Evolutionary conservation across 176 grass and related monocot genomes (phyloP).

Genomic region (Carex parvula): DNA sequence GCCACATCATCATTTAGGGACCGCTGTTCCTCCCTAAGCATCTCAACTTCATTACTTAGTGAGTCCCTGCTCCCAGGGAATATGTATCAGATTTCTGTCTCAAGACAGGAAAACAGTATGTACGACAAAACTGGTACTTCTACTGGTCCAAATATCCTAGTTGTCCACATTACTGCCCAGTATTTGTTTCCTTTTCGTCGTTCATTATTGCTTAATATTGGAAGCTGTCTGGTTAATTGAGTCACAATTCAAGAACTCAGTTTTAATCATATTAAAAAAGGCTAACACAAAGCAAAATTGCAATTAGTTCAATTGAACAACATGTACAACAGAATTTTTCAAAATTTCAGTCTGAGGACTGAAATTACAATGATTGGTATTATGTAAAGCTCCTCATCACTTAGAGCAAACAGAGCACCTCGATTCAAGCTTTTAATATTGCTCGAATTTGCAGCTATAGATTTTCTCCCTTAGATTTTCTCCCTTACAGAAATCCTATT

Average conservation of each 20-base stretch:
- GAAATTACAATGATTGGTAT: not conserved
- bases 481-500: not conserved
- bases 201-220: not conserved
- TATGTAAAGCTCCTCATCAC: not conserved
- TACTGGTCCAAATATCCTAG: not conserved
- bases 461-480: no score
- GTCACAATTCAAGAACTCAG: not conserved
- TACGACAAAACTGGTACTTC: not conserved
- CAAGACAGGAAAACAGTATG: not conserved
- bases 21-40: conserved; percentile 73
- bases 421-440: not conserved
- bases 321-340: not conserved
- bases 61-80: conserved; percentile 50
- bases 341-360: not conserved
- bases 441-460: not conserved
- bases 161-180: not conserved
- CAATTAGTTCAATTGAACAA: not conserved
- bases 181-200: not conserved
- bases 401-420: not conserved
- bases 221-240: not conserved
- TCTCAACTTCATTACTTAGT: conserved; percentile 72
- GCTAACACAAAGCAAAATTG: not conserved
- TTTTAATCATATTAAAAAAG: not conserved
- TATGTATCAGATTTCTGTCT: conserved; percentile 1
- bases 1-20: conserved; percentile 50